Evolutionary conservation across 352 stramenopile species (phyloP), one percentile per base, ranked within the genome.

Genomic region (Saprolegnia parasitica): DNA sequence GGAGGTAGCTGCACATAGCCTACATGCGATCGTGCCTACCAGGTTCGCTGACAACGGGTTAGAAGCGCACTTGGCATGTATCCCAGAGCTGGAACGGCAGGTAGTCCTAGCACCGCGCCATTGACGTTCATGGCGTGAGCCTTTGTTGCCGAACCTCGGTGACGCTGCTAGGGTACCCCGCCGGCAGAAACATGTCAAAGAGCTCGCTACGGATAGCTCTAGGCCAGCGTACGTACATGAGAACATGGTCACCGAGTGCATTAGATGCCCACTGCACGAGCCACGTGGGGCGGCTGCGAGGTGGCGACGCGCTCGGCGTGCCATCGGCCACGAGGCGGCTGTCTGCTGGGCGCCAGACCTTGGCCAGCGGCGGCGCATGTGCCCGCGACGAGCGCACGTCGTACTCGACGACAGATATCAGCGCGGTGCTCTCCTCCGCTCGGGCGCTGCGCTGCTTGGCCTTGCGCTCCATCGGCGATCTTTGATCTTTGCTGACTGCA

Each of bases 11-110:
- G 75, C 93, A 98, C 72, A 99, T 87, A 72, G 82, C 84, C 73
- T 35, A 71, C 18, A 35, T 35, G 29, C 29, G 5, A 5, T 26
- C n/a, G 37, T 57, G 58, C 1, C 2, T 18, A 20, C 24, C 2
- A 32, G 24, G 13, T 4, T 52, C n/a, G 23, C 35, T 16, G 15
- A 5, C 6, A 50, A 29, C 26, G 26, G 6, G 26, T 57, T 23
- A 29, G n/a, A n/a, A n/a, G 35, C 21, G 61, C 16, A 72, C 87
- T 73, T 99, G 96, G 26, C 98, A 72, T 4, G 89, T 97, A 82
- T 99, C 96, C 79, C 96, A 98, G 62, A 91, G 83, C 81, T 99
- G 96, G 78, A 98, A 99, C 61, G 81, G 73, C 40, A 98, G 76
- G 78, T 99, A 99, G 74, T 95, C 88, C 50, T 74, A 55, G 20